A percentile compares a stretch with the other conserved stretches of the same genome.
Conservation (phyloP, 129 eudicot genomes). For the Tagetes erecta region DNA sequence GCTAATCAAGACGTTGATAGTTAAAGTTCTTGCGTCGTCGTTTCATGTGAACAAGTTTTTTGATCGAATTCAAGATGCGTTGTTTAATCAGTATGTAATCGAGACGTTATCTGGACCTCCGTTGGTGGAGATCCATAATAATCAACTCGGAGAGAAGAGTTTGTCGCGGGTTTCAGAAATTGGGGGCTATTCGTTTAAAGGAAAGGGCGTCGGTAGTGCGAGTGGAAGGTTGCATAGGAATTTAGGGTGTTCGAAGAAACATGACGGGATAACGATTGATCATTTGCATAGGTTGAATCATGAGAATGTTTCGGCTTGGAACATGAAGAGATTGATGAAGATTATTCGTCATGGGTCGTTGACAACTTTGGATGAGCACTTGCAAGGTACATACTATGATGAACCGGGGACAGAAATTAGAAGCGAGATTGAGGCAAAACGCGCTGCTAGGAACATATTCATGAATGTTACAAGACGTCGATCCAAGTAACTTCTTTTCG, state of each 20-base stretch:
- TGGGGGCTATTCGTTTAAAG: conserved; percentile 29
- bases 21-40: conserved; percentile 39
- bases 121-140: conserved; percentile 35
- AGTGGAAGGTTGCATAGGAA: conserved; percentile 26
- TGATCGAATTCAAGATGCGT: conserved; percentile 38
- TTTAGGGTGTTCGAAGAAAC: conserved; percentile 27
- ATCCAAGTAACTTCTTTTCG: conserved; percentile 29
- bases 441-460: conserved; percentile 48
- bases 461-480: conserved; percentile 36
- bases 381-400: conserved; percentile 29
- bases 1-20: conserved; percentile 39
- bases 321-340: conserved; percentile 43
- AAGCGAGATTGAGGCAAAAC: conserved; percentile 42
- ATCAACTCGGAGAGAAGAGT: conserved; percentile 34
- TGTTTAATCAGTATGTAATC: conserved; percentile 44
- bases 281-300: conserved; percentile 44
- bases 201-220: conserved; percentile 19
- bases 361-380: conserved; percentile 38
- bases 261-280: conserved; percentile 38
- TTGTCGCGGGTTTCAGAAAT: conserved; percentile 28
- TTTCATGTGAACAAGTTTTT: conserved; percentile 45
- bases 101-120: conserved; percentile 42
- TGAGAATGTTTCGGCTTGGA: conserved; percentile 45
- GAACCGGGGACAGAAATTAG: conserved; percentile 34
- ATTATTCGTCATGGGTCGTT: conserved; percentile 35